A percentile compares a stretch with the other conserved stretches of the same genome.
These are phyloP conservation scores for Tolypocladium inflatum DNA, from an alignment of 2,329 filamentous ascomycete species.

Conservation along the genomic window DNA sequence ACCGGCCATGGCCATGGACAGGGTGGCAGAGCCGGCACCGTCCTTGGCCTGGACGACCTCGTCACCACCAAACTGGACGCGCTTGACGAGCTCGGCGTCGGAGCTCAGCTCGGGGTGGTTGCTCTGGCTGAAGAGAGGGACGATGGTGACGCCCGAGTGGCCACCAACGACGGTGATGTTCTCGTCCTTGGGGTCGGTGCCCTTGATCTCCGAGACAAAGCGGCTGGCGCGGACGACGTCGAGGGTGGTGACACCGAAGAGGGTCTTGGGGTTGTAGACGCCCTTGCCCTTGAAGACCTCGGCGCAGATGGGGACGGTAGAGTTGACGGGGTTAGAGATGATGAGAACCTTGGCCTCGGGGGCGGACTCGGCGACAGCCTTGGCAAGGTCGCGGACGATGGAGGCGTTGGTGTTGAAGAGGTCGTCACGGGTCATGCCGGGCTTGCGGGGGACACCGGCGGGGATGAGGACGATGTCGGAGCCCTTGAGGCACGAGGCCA, in stretches of 20 bases:
- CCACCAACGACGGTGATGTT: slow-evolving; percentile 94
- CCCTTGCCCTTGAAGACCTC: slow-evolving; percentile 93
- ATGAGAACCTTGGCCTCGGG: slow-evolving; percentile 93
- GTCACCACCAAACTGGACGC: slow-evolving; percentile 97
- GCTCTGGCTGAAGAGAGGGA: slow-evolving; percentile 93
- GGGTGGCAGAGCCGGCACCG: slow-evolving; percentile 90
- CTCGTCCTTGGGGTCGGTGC: slow-evolving; percentile 82
- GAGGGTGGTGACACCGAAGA: slow-evolving; percentile 98
- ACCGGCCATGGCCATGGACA: slow-evolving; percentile 98
- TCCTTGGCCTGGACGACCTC: slow-evolving; percentile 99
- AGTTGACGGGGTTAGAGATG: slow-evolving; percentile 99
- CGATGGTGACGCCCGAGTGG: slow-evolving; percentile 97
- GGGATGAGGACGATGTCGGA: slow-evolving; percentile 95
- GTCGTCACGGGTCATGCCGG: slow-evolving; percentile 99
- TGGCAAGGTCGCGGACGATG: slow-evolving; percentile 96
- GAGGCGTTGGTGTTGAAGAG: slow-evolving; percentile 99
- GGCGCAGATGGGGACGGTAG: slow-evolving; percentile 92
- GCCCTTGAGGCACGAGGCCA: slow-evolving; percentile 71
- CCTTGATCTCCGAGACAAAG: slow-evolving; percentile 94
- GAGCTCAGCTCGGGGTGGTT: slow-evolving; percentile 75
- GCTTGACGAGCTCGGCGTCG: slow-evolving; percentile 73
- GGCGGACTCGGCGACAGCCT: slow-evolving; percentile 79
- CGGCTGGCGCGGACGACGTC: slow-evolving; percentile 95
- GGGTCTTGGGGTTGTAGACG: slow-evolving; percentile 98
- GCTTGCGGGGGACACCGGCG: slow-evolving; percentile 96